These are phyloP conservation scores for Epicoccum nigrum DNA, from an alignment of 2,329 filamentous ascomycete genomes.

Conservation along the genomic window DNA sequence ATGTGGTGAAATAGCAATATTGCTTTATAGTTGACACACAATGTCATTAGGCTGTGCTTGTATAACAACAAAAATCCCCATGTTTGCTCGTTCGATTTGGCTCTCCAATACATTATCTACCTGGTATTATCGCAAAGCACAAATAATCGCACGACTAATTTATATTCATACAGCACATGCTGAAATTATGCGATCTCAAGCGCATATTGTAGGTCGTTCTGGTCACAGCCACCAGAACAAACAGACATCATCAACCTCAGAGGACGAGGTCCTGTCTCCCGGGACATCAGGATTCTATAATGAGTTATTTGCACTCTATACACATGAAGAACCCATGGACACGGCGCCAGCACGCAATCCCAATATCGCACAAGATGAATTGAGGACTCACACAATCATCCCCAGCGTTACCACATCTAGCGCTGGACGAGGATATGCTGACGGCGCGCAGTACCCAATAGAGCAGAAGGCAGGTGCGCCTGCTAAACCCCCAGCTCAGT, in stretches of 20 bases:
- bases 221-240: too few species aligned
- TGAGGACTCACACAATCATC: neutral
- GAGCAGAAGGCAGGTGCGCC: neutral
- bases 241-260: too few species aligned
- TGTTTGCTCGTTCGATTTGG: too few species aligned
- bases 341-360: neutral
- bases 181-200: neutral
- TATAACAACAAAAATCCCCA: too few species aligned
- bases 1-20: too few species aligned
- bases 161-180: neutral
- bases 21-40: too few species aligned
- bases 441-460: neutral
- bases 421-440: neutral
- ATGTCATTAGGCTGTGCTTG: too few species aligned
- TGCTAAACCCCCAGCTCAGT: neutral
- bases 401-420: neutral
- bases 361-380: neutral
- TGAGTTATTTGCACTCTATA: neutral
- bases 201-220: neutral
- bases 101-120: neutral
- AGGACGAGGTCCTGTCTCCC: constrained; percentile 3
- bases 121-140: neutral
- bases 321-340: neutral
- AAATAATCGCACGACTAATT: neutral
- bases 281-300: neutral